Conservation (phyloP, 176 grass and related monocot species). For the Cenchrus americanus region DNA sequence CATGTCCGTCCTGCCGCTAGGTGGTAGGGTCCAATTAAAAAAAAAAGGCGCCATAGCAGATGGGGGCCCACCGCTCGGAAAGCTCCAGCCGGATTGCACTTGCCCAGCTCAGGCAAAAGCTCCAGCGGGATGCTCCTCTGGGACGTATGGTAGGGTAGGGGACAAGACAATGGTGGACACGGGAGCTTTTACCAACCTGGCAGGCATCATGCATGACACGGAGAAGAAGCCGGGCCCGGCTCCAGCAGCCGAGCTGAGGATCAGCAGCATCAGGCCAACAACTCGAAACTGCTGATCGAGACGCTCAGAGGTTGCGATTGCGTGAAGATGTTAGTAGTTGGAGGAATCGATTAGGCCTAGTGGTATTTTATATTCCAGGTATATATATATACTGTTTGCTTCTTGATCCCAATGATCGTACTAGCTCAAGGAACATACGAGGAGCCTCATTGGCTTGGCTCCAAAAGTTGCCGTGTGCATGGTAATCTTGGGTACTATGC, state of each 20-base stretch:
- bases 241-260: neutral
- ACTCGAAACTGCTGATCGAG: neutral
- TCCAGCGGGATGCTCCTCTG: too few relatives aligned
- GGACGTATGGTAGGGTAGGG: too few relatives aligned
- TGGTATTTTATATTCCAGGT: too few relatives aligned
- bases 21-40: neutral
- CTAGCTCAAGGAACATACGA: neutral
- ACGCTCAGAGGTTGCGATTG: neutral
- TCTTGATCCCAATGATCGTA: neutral
- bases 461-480: too few relatives aligned
- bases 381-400: neutral
- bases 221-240: conserved; percentile 10
- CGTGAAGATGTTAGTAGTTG: too few relatives aligned
- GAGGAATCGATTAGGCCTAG: neutral
- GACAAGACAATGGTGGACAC: neutral
- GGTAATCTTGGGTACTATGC: too few relatives aligned
- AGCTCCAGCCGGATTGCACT: neutral
- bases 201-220: conserved; percentile 24
- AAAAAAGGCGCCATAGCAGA: neutral
- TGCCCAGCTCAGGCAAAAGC: too few relatives aligned
- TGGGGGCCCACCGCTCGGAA: neutral
- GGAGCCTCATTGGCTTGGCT: too few relatives aligned
- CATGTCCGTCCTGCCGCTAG: neutral
- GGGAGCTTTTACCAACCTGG: conserved; percentile 3
- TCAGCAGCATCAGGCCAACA: neutral